These are phyloP conservation scores for Coniella vitis DNA, from an alignment of 2,329 filamentous ascomycete species.

Conservation along the genomic window DNA sequence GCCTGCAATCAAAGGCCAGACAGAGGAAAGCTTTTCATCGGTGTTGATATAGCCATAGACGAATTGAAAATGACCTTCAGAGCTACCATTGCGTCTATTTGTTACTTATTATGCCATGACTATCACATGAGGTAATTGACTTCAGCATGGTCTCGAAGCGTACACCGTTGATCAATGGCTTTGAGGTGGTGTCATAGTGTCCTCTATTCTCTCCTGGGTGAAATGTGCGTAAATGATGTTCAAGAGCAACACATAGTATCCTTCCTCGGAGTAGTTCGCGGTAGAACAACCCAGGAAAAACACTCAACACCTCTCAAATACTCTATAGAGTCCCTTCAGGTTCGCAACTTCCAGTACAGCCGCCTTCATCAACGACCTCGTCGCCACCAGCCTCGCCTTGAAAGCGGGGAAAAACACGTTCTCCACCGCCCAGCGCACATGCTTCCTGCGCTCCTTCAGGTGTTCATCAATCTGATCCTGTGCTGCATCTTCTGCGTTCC, in stretches of 20 bases:
- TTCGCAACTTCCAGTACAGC: conserved; percentile 81
- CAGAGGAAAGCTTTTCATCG: conserved; percentile 1
- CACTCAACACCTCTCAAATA: conserved; percentile 82
- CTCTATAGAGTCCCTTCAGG: conserved; percentile 83
- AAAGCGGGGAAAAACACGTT: conserved; percentile 87
- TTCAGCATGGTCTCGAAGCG: too few species aligned
- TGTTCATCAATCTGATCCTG: conserved; percentile 40
- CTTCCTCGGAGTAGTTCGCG: neutral
- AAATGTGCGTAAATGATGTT: neutral
- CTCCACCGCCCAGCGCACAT: conserved; percentile 73
- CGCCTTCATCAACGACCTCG: conserved; percentile 65
- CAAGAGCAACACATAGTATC: neutral
- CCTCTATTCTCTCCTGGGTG: too few species aligned
- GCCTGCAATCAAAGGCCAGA: neutral
- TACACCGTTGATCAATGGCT: too few species aligned
- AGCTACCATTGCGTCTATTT: neutral
- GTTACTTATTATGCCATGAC: neutral
- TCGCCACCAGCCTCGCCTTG: conserved; percentile 74
- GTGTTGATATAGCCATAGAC: conserved; percentile 13
- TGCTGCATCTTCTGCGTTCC: conserved; percentile 21
- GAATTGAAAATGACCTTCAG: conserved; percentile 16
- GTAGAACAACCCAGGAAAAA: neutral
- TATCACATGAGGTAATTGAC: too few species aligned
- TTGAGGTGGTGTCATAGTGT: too few species aligned
- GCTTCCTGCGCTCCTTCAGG: conserved; percentile 52